Evolutionary conservation across 2,329 filamentous ascomycete species (phyloP), one percentile per base, ranked within the genome.

Genomic region (Penicillium sp.): DNA sequence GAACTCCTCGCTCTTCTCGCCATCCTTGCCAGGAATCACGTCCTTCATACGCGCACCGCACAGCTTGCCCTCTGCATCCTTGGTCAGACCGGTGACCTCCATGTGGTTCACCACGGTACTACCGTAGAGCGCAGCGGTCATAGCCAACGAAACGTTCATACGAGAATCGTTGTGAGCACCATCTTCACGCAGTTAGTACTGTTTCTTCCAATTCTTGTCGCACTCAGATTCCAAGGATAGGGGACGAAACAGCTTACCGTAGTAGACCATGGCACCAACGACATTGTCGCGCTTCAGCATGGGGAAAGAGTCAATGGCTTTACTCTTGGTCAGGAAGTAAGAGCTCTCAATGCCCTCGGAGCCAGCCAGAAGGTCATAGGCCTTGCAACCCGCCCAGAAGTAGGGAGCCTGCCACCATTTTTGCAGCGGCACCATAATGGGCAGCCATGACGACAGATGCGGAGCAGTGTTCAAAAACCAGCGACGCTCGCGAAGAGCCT

Each of bases 161-260:
- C 91, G 84, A 17, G 90, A 94, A 72, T 96, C 91, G 67, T 96
- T 96, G 75, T 96, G 91, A 24, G 89, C 90, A 62, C 91, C 91
- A 75, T 96, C 90, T 82, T 51, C 20, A 24, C 48, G 68, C 53
- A 65, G 58, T 46, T 34, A 46, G 34, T 23, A 46, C 34, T 26
- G 23, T 23, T 23, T 36, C 34, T 26, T 18, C 26, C n/a, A n/a
- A n/a, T 30, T 37, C 18, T 27, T 10, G 26, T 27, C 7, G 26
- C 6, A 10, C 26, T 10, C 6, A 10, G 10, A 27, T 6, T 10
- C 26, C 10, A 10, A 6, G 32, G 4, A 6, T 17, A 17, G 20
- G 27, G 13, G 10, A 10, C 18, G 34, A 12, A 21, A 2, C 30
- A 36, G 54, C 71, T 45, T 72, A 83, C 82, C 87, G 69, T 95